phyloP scores from a whole-genome alignment of 352 stramenopile genomes.

The Phytophthora macrochlamydospora region DNA sequence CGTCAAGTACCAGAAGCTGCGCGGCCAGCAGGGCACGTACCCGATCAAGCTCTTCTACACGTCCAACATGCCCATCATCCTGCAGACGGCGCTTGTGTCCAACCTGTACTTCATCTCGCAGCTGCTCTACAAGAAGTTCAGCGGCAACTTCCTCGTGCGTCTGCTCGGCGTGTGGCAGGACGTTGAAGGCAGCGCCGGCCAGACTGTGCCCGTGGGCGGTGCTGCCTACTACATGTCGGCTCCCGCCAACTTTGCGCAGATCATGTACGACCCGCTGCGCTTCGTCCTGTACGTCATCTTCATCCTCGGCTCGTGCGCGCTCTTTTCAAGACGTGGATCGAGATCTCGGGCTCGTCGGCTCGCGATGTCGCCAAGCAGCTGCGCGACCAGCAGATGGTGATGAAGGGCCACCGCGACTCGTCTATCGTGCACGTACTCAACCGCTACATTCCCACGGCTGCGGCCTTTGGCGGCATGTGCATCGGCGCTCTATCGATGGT shows the following conservation, averaged over 20 bases:
- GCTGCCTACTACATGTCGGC: constrained; percentile 99
- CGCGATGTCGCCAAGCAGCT: constrained; percentile 99
- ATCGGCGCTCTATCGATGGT: constrained; percentile 99
- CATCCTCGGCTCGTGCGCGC: constrained; percentile 97
- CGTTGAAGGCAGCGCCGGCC: constrained; percentile 92
- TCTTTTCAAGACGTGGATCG: constrained; percentile 99
- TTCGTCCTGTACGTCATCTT: constrained; percentile 99
- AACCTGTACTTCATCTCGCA: constrained; percentile 99
- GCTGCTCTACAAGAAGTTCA: constrained; percentile 99
- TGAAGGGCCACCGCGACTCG: constrained; percentile 99
- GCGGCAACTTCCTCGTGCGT: constrained; percentile 97
- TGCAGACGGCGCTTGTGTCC: constrained; percentile 98
- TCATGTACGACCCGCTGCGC: constrained; percentile 98
- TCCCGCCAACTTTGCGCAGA: constrained; percentile 94
- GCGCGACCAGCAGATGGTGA: constrained; percentile 99
- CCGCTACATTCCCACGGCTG: constrained; percentile 99
- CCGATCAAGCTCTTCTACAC: constrained; percentile 99
- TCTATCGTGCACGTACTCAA: constrained; percentile 98
- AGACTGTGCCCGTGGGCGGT: constrained; percentile 96
- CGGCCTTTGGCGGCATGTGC: constrained; percentile 99
- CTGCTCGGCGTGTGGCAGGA: constrained; percentile 98
- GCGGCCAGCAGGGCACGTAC: constrained; percentile 98
- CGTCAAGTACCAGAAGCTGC: constrained; percentile 99
- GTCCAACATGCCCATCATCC: constrained; percentile 99
- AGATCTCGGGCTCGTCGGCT: constrained; percentile 97